phyloP scores from a whole-genome alignment of 2,329 filamentous ascomycete species.

The Cladophialophora bantiana region DNA sequence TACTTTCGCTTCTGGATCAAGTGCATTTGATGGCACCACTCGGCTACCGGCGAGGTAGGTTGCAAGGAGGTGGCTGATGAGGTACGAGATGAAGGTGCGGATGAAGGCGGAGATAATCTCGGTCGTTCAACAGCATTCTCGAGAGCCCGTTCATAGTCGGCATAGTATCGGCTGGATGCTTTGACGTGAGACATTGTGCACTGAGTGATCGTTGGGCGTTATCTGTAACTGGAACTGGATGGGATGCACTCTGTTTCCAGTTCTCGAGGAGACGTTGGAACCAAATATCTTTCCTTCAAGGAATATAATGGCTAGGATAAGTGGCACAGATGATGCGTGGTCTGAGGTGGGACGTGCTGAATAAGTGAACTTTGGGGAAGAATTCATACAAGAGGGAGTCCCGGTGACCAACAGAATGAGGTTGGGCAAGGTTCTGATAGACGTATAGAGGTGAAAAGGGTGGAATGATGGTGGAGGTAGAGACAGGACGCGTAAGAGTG shows the following conservation, averaged over 20 bases:
- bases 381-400: constrained; percentile 2
- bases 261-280: neutral
- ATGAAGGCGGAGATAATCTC: constrained; percentile 26
- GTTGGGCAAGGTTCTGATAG: neutral
- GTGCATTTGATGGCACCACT: constrained; percentile 41
- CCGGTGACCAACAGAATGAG: constrained; percentile 9
- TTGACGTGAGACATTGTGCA: constrained; percentile 22
- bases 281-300: constrained; percentile 12
- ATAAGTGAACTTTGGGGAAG: constrained; percentile 14
- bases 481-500: neutral
- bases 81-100: constrained; percentile 32
- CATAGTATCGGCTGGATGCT: constrained; percentile 25
- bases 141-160: constrained; percentile 29
- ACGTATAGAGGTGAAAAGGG: neutral
- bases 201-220: neutral
- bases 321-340: constrained; percentile 17
- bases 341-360: constrained; percentile 20
- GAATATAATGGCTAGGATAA: neutral
- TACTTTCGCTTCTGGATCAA: constrained; percentile 38
- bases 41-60: constrained; percentile 35
- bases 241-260: neutral
- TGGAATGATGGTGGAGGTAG: neutral
- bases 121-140: constrained; percentile 19
- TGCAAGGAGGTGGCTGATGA: constrained; percentile 34
- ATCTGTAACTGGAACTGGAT: neutral